Base-by-base conservation (phyloP, 352 stramenopile species). In the Pythium apleroticum region DNA sequence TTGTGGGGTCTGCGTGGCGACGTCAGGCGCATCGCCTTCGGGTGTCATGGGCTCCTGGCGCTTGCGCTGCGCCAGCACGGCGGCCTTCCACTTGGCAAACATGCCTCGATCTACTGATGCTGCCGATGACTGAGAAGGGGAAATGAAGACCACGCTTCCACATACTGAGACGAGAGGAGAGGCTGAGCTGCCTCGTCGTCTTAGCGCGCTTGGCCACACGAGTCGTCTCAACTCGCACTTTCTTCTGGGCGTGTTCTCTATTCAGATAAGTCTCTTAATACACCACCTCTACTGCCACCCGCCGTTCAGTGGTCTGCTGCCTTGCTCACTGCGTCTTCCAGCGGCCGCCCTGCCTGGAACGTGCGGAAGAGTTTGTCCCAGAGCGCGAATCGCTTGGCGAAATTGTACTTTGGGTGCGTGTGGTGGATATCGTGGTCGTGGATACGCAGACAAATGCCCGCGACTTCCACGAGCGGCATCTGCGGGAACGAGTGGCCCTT, bases 401-500 rank as follows among this genome's bases (percentile, higher is more conserved):
- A 97, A 71, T 97, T 97, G 74, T 74, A 91, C 37, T 74, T 77
- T 15, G 81, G 81, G 60, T 91, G 81, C 43, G 84, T 90, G 66
- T 96, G 89, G 60, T 97, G 89, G 39, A 94, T 57, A 56, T 97
- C 89, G 61, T 97, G 89, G 65, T 96, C 89, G 68, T 65, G 57
- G 19, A 71, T 50, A 17, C 80, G 79, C 22, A 95, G 74, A 25
- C 78, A 89, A 65, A 96, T 84, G 24, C 59, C 45, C 0, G 78
- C 10, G 1, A 63, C 65, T 50, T 88, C 77, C 17, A 95, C 46
- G 14, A 93, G 74, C 48, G 86, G 84, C 72, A 93, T 84, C 57
- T 96, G 87, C 25, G 87, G 87, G 62, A 97, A 96, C 17, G 83
- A 95, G 37, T 84, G 92, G 49, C 86, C 87, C 56, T 93, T 93